These are phyloP conservation scores for Ampelocalamus luodianensis DNA, from an alignment of 176 grass and related monocot species.

Conservation along the genomic window DNA sequence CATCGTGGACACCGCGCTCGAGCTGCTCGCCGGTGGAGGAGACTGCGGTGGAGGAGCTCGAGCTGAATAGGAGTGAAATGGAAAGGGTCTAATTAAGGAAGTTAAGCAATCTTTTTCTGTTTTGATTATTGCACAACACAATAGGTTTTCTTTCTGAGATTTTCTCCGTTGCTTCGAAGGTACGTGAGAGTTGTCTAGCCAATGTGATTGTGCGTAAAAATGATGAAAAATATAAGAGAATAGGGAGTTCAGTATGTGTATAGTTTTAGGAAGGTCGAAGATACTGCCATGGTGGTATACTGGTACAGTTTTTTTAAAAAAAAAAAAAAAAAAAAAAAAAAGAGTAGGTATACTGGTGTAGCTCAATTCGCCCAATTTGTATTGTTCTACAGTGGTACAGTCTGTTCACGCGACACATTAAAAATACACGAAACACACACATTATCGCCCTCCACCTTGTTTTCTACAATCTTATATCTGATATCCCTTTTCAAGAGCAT, in stretches of 20 bases:
- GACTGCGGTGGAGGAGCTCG: background rate
- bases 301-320: background rate
- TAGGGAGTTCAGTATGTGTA: background rate
- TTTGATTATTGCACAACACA: background rate
- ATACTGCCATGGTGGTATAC: background rate
- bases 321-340: too few species aligned
- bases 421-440: background rate
- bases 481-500: too few species aligned
- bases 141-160: background rate
- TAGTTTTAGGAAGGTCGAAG: background rate
- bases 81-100: background rate
- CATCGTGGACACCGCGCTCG: slow-evolving; percentile 55
- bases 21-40: slow-evolving; percentile 39
- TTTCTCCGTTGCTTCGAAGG: too few species aligned
- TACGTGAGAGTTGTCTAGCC: background rate
- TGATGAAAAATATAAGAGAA: background rate
- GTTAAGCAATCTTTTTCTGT: background rate
- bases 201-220: background rate
- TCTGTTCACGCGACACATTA: background rate
- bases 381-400: background rate
- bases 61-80: background rate
- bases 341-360: background rate
- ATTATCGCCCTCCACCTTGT: background rate
- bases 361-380: background rate
- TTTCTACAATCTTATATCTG: background rate